These are phyloP conservation scores for Diaporthe batatas DNA, from an alignment of 2,329 filamentous ascomycete genomes.

Conservation along the genomic window DNA sequence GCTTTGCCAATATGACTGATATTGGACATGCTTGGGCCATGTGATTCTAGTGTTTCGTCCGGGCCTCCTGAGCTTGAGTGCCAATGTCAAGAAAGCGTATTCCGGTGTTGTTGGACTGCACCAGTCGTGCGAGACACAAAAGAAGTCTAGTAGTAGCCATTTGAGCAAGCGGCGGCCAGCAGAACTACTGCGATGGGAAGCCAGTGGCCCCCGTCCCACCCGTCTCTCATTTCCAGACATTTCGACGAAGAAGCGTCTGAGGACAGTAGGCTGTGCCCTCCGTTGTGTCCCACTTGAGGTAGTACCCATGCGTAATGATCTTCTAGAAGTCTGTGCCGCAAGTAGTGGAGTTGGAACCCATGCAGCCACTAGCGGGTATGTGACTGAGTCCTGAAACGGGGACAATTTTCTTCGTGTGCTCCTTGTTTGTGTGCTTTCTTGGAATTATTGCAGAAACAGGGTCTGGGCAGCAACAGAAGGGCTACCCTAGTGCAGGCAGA, in stretches of 20 bases:
- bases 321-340: background rate
- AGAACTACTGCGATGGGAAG: background rate
- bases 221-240: background rate
- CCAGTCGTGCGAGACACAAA: background rate
- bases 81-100: background rate
- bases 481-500: background rate
- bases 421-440: background rate
- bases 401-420: background rate
- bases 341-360: background rate
- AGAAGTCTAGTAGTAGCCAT: background rate
- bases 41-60: constrained; percentile 13
- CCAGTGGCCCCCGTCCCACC: background rate
- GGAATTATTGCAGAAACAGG: background rate
- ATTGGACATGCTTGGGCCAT: constrained; percentile 5
- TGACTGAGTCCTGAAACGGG: constrained; percentile 14
- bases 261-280: constrained; percentile 20
- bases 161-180: background rate
- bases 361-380: background rate
- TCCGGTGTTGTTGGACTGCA: background rate
- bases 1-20: background rate
- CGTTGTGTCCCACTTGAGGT: constrained; percentile 14
- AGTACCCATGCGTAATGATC: constrained; percentile 13
- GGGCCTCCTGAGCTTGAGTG: background rate
- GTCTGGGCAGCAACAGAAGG: background rate
- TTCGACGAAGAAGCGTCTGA: background rate